Base-by-base conservation (phyloP, 2,329 filamentous ascomycete genomes). In the Aspergillus sp. region DNA sequence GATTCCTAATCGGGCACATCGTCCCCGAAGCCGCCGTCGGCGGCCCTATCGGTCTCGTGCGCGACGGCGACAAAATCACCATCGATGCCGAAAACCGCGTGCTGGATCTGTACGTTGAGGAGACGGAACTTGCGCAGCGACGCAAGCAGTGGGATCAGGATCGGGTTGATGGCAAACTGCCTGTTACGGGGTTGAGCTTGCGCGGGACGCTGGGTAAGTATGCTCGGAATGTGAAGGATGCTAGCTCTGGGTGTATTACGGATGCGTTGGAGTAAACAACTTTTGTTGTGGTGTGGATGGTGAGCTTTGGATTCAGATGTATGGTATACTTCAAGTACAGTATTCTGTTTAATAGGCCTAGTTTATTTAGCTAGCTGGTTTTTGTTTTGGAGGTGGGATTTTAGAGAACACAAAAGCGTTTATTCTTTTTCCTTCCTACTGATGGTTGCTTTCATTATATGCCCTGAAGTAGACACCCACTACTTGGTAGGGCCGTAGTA, bases 21-120 rank as follows among this genome's bases (percentile, higher is more conserved):
- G 90, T 93, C 41, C 91, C 91, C 24, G 91, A 96, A 77, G 91
- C 91, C 8, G 88, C 90, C 70, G 89, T 90, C 64, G 91, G 91
- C 50, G 91, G 91, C 0, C 91, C 91, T 2, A 95, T 96, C 61
- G 91, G 85, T 13, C 82, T 96, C 11, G 89, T 95, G n/a, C 74
- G 83, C 66, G 88, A 96, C 65, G 91, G 91, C 24, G 91, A 96
- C 71, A 82, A 82, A 57, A 89, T 96, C 64, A 85, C 87, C 49
- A 96, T 96, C 59, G 90, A 96, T 68, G 89, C 91, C 0, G 89
- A 93, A 73, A 85, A 86, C 70, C 84, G 84, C 45, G 82, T 81
- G 51, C 84, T 82, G 74, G 91, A 83, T 64, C 79, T 91, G 4
- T 79, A 89, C 40, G 82, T 93, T 7, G 79, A 84, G 13, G 83